Evolutionary conservation across 352 stramenopile species (phyloP).

Genomic region (Discostella stelligera): DNA sequence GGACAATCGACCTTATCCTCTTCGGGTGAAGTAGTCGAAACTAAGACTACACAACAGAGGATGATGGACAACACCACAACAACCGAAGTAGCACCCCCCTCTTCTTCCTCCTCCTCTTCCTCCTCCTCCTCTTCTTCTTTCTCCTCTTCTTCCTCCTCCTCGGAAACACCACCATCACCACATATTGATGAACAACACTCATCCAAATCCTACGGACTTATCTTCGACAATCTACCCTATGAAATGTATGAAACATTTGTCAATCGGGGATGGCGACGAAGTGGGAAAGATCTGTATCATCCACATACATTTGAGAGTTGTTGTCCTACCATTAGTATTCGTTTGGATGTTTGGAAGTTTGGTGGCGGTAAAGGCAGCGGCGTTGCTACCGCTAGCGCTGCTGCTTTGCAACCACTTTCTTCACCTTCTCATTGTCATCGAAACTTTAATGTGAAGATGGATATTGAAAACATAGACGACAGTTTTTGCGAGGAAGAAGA

Average conservation of each 20-base stretch:
- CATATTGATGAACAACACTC: slow-evolving; percentile 35
- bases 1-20: not conserved
- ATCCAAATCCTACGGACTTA: slow-evolving; percentile 68
- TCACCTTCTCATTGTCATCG: not conserved
- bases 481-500: slow-evolving; percentile 9
- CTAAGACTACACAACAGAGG: not conserved
- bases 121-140: not conserved
- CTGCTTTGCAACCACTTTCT: not conserved
- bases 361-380: not conserved
- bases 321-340: slow-evolving; percentile 78
- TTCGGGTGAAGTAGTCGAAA: not conserved
- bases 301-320: slow-evolving; percentile 78
- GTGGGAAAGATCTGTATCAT: slow-evolving; percentile 78
- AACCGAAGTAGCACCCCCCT: not conserved
- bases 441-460: not conserved
- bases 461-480: not conserved
- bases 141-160: not conserved
- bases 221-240: slow-evolving; percentile 56
- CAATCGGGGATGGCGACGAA: slow-evolving; percentile 78
- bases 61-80: not conserved
- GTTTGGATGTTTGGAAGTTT: slow-evolving; percentile 70
- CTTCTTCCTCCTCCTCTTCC: not conserved
- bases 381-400: not conserved
- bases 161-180: not conserved
- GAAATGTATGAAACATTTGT: slow-evolving; percentile 75